Percentiles rank a stretch among this genome's conserved stretches.
These are phyloP conservation scores for Xylaria sp. DNA, from an alignment of 2,329 filamentous ascomycete species.

Conservation along the genomic window DNA sequence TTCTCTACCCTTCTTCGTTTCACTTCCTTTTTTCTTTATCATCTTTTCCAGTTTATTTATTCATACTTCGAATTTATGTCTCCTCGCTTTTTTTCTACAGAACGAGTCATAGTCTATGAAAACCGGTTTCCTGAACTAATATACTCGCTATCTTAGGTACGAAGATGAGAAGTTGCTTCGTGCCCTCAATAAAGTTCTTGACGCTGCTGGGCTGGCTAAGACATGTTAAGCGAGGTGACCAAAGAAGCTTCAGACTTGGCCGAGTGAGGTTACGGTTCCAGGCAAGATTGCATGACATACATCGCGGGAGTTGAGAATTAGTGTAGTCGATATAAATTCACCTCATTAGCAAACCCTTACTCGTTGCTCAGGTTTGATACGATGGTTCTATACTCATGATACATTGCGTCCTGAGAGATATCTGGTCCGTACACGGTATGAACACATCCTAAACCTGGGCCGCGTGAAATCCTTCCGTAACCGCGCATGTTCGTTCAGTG, in stretches of 20 bases:
- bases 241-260: not conserved
- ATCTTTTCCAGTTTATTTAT: not conserved
- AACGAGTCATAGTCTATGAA: not conserved
- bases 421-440: no score
- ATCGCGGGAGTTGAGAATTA: not conserved
- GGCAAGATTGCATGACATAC: not conserved
- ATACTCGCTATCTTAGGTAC: slow-evolving; percentile 40
- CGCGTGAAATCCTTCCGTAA: no score
- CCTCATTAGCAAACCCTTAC: not conserved
- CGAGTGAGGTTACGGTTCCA: no score
- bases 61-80: not conserved
- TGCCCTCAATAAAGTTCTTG: slow-evolving; percentile 50
- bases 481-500: no score
- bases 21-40: not conserved
- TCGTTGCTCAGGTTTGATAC: not conserved
- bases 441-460: no score
- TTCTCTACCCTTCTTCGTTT: not conserved
- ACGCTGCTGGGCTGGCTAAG: slow-evolving; percentile 48
- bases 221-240: slow-evolving; percentile 23
- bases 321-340: not conserved
- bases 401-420: not conserved
- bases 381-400: no score
- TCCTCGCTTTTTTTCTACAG: not conserved
- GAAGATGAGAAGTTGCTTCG: slow-evolving; percentile 54
- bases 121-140: not conserved